These are phyloP conservation scores for Lentinula detonsa DNA, from an alignment of 768 basidiomycete genomes.

Conservation along the genomic window DNA sequence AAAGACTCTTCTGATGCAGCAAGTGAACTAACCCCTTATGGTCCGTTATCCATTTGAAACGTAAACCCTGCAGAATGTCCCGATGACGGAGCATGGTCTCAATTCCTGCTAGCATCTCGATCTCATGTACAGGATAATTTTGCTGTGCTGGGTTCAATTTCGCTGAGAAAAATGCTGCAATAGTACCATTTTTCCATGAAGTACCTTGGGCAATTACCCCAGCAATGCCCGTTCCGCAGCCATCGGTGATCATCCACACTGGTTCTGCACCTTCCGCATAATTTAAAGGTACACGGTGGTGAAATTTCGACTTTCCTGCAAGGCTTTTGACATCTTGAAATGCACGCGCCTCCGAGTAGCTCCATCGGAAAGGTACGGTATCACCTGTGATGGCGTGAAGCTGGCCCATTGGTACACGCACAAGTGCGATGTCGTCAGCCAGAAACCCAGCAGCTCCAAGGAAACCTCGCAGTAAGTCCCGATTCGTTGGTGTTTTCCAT, in stretches of 20 bases:
- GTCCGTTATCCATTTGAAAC: constrained; percentile 26
- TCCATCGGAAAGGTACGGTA: too few relatives aligned
- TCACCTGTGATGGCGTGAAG: constrained; percentile 8
- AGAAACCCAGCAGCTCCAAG: constrained; percentile 25
- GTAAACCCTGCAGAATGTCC: constrained; percentile 21
- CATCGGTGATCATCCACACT: constrained; percentile 13
- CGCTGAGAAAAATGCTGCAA: constrained; percentile 14
- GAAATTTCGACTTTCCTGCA: background rate
- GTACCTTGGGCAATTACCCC: constrained; percentile 13
- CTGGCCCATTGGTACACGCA: constrained; percentile 20
- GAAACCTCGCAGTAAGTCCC: constrained; percentile 22
- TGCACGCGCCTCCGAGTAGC: too few relatives aligned
- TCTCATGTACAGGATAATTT: constrained; percentile 21
- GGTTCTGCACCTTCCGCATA: background rate
- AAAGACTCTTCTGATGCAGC: constrained; percentile 18
- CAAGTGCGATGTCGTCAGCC: constrained; percentile 13
- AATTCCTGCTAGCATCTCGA: constrained; percentile 30
- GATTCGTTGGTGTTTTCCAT: constrained; percentile 18
- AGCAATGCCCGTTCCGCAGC: constrained; percentile 7
- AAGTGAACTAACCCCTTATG: constrained; percentile 27
- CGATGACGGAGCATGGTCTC: constrained; percentile 26
- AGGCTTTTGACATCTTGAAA: too few relatives aligned
- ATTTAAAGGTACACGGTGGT: constrained; percentile 7
- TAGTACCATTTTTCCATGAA: constrained; percentile 5
- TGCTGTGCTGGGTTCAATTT: constrained; percentile 16